phyloP scores from a whole-genome alignment of 306 rosid species.

The Leucaena leucocephala region DNA sequence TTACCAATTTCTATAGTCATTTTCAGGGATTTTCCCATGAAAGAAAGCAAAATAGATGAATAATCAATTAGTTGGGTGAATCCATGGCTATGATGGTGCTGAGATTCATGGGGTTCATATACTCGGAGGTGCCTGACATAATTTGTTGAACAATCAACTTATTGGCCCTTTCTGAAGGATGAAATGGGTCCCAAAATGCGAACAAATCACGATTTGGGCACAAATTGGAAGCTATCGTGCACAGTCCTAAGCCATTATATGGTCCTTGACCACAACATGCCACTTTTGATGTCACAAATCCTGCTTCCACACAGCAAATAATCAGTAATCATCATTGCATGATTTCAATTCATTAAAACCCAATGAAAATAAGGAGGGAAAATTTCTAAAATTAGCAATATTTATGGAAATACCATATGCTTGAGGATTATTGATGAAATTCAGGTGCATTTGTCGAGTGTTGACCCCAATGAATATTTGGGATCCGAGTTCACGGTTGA shows the following conservation, averaged over 20 bases:
- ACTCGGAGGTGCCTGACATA: slow-evolving; percentile 7
- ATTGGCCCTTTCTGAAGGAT: not conserved
- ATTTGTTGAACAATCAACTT: not conserved
- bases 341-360: not conserved
- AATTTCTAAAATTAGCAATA: not conserved
- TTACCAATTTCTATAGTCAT: no score
- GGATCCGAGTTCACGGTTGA: not conserved
- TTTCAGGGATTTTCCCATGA: no score
- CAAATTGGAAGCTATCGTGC: not conserved
- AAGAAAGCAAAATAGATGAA: not conserved
- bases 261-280: slow-evolving; percentile 21
- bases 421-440: not conserved
- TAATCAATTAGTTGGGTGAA: not conserved
- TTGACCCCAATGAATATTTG: not conserved
- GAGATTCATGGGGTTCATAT: slow-evolving; percentile 1
- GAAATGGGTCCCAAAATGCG: slow-evolving; percentile 9
- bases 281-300: slow-evolving; percentile 1
- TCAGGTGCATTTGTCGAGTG: not conserved
- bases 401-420: not conserved
- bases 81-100: not conserved
- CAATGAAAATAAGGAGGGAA: no score
- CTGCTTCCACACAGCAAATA: not conserved
- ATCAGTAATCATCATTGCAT: not conserved
- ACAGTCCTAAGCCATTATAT: not conserved
- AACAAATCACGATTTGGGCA: not conserved